Base-by-base conservation (phyloP, 495 filamentous ascomycete genomes). In the Parachaetomium inaequale region DNA sequence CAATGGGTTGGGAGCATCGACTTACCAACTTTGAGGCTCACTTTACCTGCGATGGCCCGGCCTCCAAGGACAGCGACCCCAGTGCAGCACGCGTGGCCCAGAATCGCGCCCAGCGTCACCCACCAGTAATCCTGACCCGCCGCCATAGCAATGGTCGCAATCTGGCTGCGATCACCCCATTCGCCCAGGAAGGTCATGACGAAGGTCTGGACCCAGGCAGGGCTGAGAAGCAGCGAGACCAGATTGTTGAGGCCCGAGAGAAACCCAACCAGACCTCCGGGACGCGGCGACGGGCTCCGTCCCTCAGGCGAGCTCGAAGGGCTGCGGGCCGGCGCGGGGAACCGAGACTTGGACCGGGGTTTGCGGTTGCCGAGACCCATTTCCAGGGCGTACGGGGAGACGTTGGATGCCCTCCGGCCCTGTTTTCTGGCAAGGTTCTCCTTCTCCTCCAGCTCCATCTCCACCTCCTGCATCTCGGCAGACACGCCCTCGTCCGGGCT, bases 61-160 rank as follows among this genome's bases (percentile, higher is more conserved):
- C 94, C 94, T 7, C 94, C 94, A 60, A 98, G 81, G 21, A 98
- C 94, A n/a, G 94, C 94, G 46, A 89, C 88, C 29, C 88, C 88
- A 7, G 94, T 98, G 76, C 94, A 98, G 53, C 91, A 82, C 29
- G 84, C 87, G 74, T 98, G 94, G 42, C 95, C 94, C 6, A 84
- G 79, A 47, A 96, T 84, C 8, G 94, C 93, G 56, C 94, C 94
- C 58, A 92, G 79, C 4, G 92, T 96, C 17, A 98, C 94, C 91
- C 92, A 97, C 94, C 93, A 98, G 71, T 98, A 98, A 72, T 98
- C 95, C 76, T 95, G 90, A 3, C 94, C 94, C 11, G 94, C 94
- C 50, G 94, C 95, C 94, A 98, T 98, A 42, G 94, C 94, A 70
- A 98, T 96, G 55, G 94, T 98, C 17, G 94, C 95, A 70, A 98